Conservation (phyloP, 2,329 filamentous ascomycete genomes). For the Colletotrichum siamense region DNA sequence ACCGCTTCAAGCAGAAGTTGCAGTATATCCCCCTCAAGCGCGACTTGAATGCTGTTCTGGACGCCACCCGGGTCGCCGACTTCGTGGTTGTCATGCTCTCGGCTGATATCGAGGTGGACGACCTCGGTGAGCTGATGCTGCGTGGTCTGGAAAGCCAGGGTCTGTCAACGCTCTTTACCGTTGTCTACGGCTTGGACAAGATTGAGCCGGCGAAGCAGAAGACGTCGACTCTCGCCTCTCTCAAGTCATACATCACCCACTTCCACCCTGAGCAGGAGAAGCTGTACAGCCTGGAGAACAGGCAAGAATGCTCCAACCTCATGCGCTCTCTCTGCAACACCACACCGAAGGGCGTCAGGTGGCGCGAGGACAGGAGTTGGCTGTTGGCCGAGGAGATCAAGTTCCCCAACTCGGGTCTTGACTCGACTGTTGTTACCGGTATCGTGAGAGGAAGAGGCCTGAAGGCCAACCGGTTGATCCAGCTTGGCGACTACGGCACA, state of each 20-base stretch:
- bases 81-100: slow-evolving; percentile 90
- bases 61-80: slow-evolving; percentile 87
- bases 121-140: slow-evolving; percentile 83
- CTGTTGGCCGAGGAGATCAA: slow-evolving; percentile 85
- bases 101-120: slow-evolving; percentile 82
- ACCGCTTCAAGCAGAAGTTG: slow-evolving; percentile 93
- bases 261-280: slow-evolving; percentile 95
- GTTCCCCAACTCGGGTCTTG: slow-evolving; percentile 67
- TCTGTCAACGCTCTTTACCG: slow-evolving; percentile 88
- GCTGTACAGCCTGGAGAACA: slow-evolving; percentile 84
- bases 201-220: slow-evolving; percentile 82
- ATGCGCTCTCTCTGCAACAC: slow-evolving; percentile 91
- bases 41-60: slow-evolving; percentile 78
- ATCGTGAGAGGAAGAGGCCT: slow-evolving; percentile 84
- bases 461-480: slow-evolving; percentile 88
- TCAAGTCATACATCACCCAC: slow-evolving; percentile 92
- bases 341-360: slow-evolving; percentile 90
- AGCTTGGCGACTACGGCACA: slow-evolving; percentile 92
- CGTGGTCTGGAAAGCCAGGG: slow-evolving; percentile 92
- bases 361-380: slow-evolving; percentile 96
- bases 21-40: slow-evolving; percentile 80
- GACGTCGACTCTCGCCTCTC: slow-evolving; percentile 76
- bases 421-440: slow-evolving; percentile 80
- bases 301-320: slow-evolving; percentile 90
- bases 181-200: slow-evolving; percentile 79